These are phyloP conservation scores for Hippophae rhamnoides DNA, from an alignment of 306 rosid species.

Conservation along the genomic window DNA sequence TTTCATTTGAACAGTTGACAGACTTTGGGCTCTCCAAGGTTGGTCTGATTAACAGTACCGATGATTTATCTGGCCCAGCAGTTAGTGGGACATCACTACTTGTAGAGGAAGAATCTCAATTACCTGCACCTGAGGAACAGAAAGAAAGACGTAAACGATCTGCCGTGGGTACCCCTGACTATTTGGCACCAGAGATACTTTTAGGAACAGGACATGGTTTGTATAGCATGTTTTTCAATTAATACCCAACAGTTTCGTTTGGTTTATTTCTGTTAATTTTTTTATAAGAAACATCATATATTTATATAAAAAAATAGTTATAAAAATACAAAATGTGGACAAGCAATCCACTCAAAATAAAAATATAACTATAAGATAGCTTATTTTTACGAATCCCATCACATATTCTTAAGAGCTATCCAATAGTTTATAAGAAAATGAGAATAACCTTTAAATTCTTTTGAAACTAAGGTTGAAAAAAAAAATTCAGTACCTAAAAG, in stretches of 20 bases:
- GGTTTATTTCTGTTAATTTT: constrained; percentile 5
- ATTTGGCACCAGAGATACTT: constrained; percentile 97
- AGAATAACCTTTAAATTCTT: too few relatives aligned
- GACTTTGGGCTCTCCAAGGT: constrained; percentile 99
- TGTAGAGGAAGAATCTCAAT: constrained; percentile 61
- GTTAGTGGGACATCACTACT: constrained; percentile 72
- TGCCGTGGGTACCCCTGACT: constrained; percentile 99
- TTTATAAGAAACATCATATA: too few relatives aligned
- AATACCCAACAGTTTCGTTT: constrained; percentile 46
- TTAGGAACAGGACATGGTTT: constrained; percentile 99
- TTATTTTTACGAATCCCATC: too few relatives aligned
- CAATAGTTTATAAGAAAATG: too few relatives aligned
- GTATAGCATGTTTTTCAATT: constrained; percentile 47
- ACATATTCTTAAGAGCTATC: too few relatives aligned
- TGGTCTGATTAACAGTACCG: constrained; percentile 98
- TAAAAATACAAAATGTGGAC: too few relatives aligned
- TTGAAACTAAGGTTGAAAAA: too few relatives aligned
- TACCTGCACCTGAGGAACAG: constrained; percentile 66
- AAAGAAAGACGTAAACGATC: constrained; percentile 80
- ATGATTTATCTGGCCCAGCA: constrained; percentile 91
- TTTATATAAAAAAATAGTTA: too few relatives aligned
- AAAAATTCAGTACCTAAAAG: constrained; percentile 3
- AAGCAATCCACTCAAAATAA: too few relatives aligned
- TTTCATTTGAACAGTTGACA: constrained; percentile 57
- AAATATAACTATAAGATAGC: too few relatives aligned